Evolutionary conservation across 1,284 basidiomycete genomes (phyloP), one percentile per base, ranked within the genome.

Genomic region (Gymnopus androsaceus): DNA sequence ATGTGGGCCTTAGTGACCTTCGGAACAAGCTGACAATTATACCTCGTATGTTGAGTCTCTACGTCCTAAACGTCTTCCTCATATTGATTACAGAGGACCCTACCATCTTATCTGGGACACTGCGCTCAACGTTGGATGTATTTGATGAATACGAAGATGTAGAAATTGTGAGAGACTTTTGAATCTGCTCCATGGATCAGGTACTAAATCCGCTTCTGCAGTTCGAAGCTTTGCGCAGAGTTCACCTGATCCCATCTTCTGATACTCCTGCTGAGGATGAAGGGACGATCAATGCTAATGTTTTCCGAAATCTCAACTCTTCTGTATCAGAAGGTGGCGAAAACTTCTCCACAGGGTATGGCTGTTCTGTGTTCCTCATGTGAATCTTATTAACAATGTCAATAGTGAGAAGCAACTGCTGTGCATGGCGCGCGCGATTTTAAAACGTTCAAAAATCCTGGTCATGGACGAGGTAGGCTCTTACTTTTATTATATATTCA

Each of bases 51-150:
- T 73, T 8, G 42, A 36, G 34, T 34, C 6, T 8, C 4, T 38
- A 40, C 15, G 34, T 15, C 28, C 46, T 41, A 4, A 6, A 4
- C 30, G 28, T 30, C 15, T 19, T 19, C 14, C 3, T 45, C 15
- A 31, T 28, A 34, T 19, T 25, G 27, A 46, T 33, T 60, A 59
- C 66, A 90, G 87, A 95, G 84, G 92, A 95, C 67, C 94, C 94
- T 0, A 93, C 89, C 0, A 94, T 98, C 65, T 72, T 96, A 52
- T 93, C 89, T 56, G 94, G 94, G 21, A 92, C 85, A 1, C 63
- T 96, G n/a, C 82, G 94, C 17, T 88, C 90, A 0, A 92, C 92
- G 0, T 75, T 96, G n/a, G 94, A 97, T 65, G 90, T 95, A 9
- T 95, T 97, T 63, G 82, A 88, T 33, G 92, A 95, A 68, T 95